Evolutionary conservation across 768 basidiomycete genomes (phyloP).

Genomic region (Termitomyces sp.): DNA sequence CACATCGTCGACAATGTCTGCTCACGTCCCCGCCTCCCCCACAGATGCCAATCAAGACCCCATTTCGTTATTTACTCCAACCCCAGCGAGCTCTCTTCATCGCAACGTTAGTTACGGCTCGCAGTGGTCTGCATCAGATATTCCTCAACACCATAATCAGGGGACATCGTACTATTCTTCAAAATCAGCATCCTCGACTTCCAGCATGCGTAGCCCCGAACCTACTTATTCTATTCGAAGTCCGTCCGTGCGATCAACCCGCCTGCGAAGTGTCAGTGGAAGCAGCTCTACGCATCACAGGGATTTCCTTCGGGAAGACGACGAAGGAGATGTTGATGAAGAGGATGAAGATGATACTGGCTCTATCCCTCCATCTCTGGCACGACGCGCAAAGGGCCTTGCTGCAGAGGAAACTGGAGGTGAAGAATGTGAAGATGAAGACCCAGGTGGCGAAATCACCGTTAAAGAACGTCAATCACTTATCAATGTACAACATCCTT

Average conservation of each 20-base stretch:
- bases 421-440: conserved; percentile 36
- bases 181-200: conserved; percentile 32
- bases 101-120: conserved; percentile 48
- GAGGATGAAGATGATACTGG: conserved; percentile 27
- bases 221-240: conserved; percentile 43
- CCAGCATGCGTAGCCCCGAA: conserved; percentile 38
- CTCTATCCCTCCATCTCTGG: conserved; percentile 9
- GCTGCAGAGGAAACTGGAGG: conserved; percentile 33
- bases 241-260: conserved; percentile 47
- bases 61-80: conserved; percentile 38
- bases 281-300: conserved; percentile 46
- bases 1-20: conserved; percentile 21
- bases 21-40: conserved; percentile 23
- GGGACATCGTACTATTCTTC: conserved; percentile 63
- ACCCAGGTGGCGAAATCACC: conserved; percentile 60
- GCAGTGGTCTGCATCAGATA: conserved; percentile 53
- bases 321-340: conserved; percentile 39
- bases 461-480: conserved; percentile 94
- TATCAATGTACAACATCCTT: conserved; percentile 98
- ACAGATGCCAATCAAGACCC: conserved; percentile 30
- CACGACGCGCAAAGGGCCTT: conserved; percentile 39
- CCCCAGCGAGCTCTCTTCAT: conserved; percentile 33
- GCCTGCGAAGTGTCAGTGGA: conserved; percentile 55
- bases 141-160: conserved; percentile 60
- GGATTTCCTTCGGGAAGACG: conserved; percentile 45